Base-by-base conservation (phyloP, 345 rosid genomes). In the Linum usitatissimum region DNA sequence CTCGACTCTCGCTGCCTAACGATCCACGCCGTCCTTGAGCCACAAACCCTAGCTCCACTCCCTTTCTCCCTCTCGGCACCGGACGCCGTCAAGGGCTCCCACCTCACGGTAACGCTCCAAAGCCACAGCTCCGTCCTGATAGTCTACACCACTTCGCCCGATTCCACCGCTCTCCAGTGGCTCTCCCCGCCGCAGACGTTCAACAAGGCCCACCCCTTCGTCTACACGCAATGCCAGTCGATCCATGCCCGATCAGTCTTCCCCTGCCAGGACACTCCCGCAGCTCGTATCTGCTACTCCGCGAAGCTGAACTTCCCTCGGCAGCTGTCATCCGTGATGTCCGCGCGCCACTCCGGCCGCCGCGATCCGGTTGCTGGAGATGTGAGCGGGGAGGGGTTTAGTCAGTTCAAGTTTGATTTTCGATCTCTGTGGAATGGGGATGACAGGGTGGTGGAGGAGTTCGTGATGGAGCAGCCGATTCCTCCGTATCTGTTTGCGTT, bases 261-360 rank as follows among this genome's bases (percentile, higher is more conserved):
- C 72, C 98, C 96, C 1, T 89, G 93, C 72, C 98, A 89, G 75
- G 98, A 92, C 79, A 84, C 96, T 0, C 98, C 98, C 1, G 96
- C 95, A 0, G 93, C 95, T 9, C 76, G 98, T 53, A 68, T 92
- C 34, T 59, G 83, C 0, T 92, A 88, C 79, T 75, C 78, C 7
- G 93, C 85, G 15, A 59, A 72, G 0, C 62, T 92, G 60, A 92
- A 92, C 78, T 54, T 89, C 34, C 96, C 96, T 0, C 57, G 66
- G 6, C 66, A 82, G 23, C 83, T 92, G 38, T 86, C 91, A 18
- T 89, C 89, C 10, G 98, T 92, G 45, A 92, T 92, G 98, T 82
- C 96, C 2, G 93, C 96, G 4, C 76, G 84, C 4, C 91, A 85
- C 62, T 75, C 71, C 30, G 82, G 79, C 18, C 88, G 95, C 17